These are phyloP conservation scores for Kwoniella mangroviensis DNA, from an alignment of 768 basidiomycete genomes.

Conservation along the genomic window DNA sequence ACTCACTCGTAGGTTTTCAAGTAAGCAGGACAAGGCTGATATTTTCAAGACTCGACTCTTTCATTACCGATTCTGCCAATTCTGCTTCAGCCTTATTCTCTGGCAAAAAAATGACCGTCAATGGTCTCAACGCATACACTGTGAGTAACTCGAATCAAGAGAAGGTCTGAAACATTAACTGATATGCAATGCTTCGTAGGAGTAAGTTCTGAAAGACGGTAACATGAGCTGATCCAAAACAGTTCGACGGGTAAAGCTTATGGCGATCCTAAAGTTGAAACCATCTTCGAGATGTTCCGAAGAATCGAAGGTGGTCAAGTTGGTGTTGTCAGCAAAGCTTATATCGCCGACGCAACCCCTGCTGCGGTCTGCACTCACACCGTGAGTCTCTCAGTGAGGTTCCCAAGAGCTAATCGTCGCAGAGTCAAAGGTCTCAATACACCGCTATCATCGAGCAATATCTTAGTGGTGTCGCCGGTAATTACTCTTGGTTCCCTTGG, in stretches of 20 bases:
- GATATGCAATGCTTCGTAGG: background rate
- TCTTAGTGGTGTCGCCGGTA: constrained; percentile 53
- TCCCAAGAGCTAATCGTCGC: background rate
- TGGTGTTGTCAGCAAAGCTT: constrained; percentile 59
- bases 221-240: background rate
- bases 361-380: constrained; percentile 55
- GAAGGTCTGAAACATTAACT: background rate
- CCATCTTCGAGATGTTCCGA: constrained; percentile 56
- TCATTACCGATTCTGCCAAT: constrained; percentile 60
- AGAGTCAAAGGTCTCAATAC: constrained; percentile 53
- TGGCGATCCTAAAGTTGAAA: constrained; percentile 58
- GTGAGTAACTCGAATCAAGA: constrained; percentile 29
- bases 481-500: constrained; percentile 57
- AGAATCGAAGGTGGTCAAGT: constrained; percentile 54
- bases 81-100: constrained; percentile 58
- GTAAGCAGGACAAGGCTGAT: background rate
- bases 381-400: background rate
- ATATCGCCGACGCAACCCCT: constrained; percentile 59
- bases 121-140: constrained; percentile 57
- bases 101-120: constrained; percentile 58
- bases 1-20: constrained; percentile 46
- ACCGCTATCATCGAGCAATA: constrained; percentile 55
- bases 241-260: constrained; percentile 46
- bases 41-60: constrained; percentile 42
- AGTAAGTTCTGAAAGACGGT: background rate